Evolutionary conservation across 1,284 basidiomycete species (phyloP).

Genomic region (Porodaedalea pini): DNA sequence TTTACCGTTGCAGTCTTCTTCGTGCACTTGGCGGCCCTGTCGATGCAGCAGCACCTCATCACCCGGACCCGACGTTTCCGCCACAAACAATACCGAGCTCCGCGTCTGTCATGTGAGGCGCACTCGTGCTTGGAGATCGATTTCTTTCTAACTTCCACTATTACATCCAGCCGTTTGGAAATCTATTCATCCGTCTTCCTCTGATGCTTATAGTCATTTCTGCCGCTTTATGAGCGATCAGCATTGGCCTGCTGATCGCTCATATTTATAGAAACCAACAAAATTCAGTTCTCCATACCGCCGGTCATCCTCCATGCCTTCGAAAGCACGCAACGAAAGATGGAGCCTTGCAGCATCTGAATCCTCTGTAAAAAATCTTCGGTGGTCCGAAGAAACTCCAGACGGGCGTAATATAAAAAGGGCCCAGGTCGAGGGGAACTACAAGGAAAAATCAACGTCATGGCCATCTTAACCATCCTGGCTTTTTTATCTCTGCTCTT

Average conservation of each 20-base stretch:
- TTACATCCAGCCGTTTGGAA: background rate
- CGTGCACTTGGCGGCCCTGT: background rate
- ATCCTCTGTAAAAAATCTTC: background rate
- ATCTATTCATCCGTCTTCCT: background rate
- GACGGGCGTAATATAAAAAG: background rate
- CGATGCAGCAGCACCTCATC: too few relatives aligned
- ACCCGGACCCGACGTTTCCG: background rate
- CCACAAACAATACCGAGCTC: background rate
- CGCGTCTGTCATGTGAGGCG: background rate
- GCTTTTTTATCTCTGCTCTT: background rate
- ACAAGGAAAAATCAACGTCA: background rate
- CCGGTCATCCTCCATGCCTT: background rate
- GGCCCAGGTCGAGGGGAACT: background rate
- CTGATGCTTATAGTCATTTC: background rate
- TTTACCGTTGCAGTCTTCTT: background rate
- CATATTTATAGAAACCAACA: background rate
- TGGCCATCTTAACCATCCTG: background rate
- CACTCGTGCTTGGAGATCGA: background rate
- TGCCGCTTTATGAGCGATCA: background rate
- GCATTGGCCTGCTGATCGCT: background rate
- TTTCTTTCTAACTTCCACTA: background rate
- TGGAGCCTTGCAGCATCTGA: too few relatives aligned
- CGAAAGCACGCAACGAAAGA: background rate
- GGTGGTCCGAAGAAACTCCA: background rate
- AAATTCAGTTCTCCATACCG: background rate